Evolutionary conservation across 257 asterid species (phyloP).

Genomic region (Mitragyna speciosa): DNA sequence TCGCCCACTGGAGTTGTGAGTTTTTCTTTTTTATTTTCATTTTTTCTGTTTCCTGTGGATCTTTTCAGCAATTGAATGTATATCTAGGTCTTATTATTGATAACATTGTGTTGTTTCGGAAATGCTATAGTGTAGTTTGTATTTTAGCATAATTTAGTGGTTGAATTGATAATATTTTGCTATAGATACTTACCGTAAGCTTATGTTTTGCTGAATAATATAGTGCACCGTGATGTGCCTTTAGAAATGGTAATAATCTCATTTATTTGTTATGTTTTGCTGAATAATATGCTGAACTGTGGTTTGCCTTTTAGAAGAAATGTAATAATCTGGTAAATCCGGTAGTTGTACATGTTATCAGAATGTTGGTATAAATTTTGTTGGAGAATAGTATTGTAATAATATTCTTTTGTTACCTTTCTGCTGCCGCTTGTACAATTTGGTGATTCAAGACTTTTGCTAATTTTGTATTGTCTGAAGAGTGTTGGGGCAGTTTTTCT

Average conservation of each 20-base stretch:
- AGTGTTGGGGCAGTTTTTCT: not conserved
- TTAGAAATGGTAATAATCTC: not conserved
- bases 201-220: not conserved
- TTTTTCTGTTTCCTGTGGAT: not conserved
- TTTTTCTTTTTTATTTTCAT: constrained; percentile 8
- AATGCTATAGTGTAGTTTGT: not conserved
- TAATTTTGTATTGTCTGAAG: not conserved
- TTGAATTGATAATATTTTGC: not conserved
- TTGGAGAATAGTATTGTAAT: no score
- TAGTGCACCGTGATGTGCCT: not conserved
- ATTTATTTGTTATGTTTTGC: not conserved
- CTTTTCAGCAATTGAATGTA: not conserved
- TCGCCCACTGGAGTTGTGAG: constrained; percentile 93
- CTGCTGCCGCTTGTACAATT: not conserved
- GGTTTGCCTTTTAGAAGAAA: not conserved
- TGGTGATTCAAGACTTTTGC: not conserved
- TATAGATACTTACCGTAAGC: not conserved
- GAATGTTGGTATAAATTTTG: not conserved
- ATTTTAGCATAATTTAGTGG: not conserved
- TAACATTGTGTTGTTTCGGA: not conserved
- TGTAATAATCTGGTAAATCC: not conserved
- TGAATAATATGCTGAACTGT: not conserved
- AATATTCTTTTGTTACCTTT: not conserved
- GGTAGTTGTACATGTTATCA: not conserved
- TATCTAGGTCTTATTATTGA: not conserved